Conservation (phyloP, 192 early-diverging fungal genomes). For the Coemansia biformis region DNA sequence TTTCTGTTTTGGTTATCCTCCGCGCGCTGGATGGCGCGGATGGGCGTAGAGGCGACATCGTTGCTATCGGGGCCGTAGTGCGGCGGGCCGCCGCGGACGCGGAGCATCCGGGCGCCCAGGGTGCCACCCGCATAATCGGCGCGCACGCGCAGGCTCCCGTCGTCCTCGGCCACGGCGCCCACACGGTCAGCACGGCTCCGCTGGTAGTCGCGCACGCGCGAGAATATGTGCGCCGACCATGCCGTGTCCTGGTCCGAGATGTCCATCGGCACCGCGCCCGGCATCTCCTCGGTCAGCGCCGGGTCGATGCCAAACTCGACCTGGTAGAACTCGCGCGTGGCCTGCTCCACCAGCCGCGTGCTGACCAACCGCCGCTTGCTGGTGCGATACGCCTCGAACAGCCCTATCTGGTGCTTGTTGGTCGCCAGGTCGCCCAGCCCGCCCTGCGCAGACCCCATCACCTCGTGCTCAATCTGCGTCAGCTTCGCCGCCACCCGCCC, state of each 20-base stretch:
- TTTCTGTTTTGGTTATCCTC: slow-evolving; percentile 24
- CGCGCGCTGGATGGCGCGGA: slow-evolving; percentile 37
- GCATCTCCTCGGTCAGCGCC: slow-evolving; percentile 17
- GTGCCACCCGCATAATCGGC: slow-evolving; percentile 28
- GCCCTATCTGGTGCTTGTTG: slow-evolving; percentile 35
- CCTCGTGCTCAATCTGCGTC: slow-evolving; percentile 44
- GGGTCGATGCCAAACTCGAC: slow-evolving; percentile 28
- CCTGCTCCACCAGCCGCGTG: slow-evolving; percentile 30
- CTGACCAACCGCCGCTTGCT: slow-evolving; percentile 41
- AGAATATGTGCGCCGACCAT: slow-evolving; percentile 31
- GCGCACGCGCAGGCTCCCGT: slow-evolving; percentile 38
- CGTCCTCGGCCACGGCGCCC: slow-evolving; percentile 38
- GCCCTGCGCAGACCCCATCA: slow-evolving; percentile 48
- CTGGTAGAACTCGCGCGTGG: slow-evolving; percentile 39
- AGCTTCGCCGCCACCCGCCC: slow-evolving; percentile 23
- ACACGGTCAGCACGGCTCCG: slow-evolving; percentile 35
- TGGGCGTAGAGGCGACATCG: slow-evolving; percentile 21
- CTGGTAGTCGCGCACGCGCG: slow-evolving; percentile 43
- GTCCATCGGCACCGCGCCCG: slow-evolving; percentile 43
- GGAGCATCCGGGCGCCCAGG: too few relatives aligned
- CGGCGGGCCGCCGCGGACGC: slow-evolving; percentile 1
- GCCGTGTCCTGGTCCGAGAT: slow-evolving; percentile 43
- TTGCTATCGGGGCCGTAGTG: slow-evolving; percentile 9
- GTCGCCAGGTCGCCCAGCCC: slow-evolving; percentile 32
- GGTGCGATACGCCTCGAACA: slow-evolving; percentile 31